phyloP scores from a whole-genome alignment of 1,284 basidiomycete genomes.

The Cutaneotrichosporon spelunceum region DNA sequence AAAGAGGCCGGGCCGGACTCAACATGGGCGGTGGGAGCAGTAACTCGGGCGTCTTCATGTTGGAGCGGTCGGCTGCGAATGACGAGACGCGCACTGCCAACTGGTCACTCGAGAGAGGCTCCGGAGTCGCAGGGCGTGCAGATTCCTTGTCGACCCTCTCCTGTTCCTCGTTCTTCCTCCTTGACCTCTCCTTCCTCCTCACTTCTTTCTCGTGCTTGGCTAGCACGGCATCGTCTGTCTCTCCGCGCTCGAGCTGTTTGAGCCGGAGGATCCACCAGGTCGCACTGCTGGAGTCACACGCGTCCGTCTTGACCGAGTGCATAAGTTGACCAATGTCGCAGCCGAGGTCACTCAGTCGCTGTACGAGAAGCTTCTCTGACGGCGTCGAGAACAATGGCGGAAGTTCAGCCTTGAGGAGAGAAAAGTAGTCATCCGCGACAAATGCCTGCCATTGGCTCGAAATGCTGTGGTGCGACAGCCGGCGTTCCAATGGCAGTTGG shows the following conservation, averaged over 20 bases:
- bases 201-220: slow-evolving; percentile 32
- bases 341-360: slow-evolving; percentile 70
- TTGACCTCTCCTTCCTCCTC: slow-evolving; percentile 35
- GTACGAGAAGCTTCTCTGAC: slow-evolving; percentile 75
- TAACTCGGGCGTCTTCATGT: neutral
- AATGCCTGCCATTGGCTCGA: slow-evolving; percentile 39
- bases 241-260: slow-evolving; percentile 56
- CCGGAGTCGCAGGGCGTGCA: neutral
- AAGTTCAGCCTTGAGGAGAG: slow-evolving; percentile 65
- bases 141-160: slow-evolving; percentile 9
- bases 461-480: slow-evolving; percentile 42
- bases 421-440: slow-evolving; percentile 60
- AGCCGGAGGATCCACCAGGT: slow-evolving; percentile 96
- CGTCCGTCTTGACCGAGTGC: slow-evolving; percentile 84
- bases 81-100: neutral
- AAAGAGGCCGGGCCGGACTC: neutral
- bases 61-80: neutral
- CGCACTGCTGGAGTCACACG: slow-evolving; percentile 87
- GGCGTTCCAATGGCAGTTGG: slow-evolving; percentile 55
- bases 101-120: neutral
- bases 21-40: neutral
- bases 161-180: slow-evolving; percentile 25
- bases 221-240: slow-evolving; percentile 43
- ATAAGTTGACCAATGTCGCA: slow-evolving; percentile 92
- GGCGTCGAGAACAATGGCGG: slow-evolving; percentile 81